Base-by-base conservation (phyloP, 2,329 filamentous ascomycete genomes). In the Alternaria incomplexa region DNA sequence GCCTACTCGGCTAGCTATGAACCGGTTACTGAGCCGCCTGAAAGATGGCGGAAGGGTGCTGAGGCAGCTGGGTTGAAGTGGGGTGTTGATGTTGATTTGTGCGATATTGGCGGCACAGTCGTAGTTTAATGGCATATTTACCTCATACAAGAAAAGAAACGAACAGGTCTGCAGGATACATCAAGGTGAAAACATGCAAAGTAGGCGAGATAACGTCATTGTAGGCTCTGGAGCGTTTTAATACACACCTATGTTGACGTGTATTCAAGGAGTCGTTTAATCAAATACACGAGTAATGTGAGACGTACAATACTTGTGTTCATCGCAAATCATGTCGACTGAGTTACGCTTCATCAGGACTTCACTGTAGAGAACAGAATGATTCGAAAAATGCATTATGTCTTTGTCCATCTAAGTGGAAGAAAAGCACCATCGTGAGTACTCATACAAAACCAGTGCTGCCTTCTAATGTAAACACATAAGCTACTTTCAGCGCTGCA, bases 21-120 rank as follows among this genome's bases (percentile, higher is more conserved):
- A 63, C 83, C 84, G 55, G 84, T 85, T 2, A 79, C 80, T 5
- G 83, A 84, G 65, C 84, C 84, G 40, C 78, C 82, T 7, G 71
- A 76, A 61, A 71, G 82, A 57, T 86, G 83, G 81, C 80, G 74
- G 64, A 79, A 80, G 52, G 80, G 75, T 10, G 82, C 81, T 7
- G 80, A 84, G 65, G 80, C 80, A 30, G 79, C 80, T 32, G 83
- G 76, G 13, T 76, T 80, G 70, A 77, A 67, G 47, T 83, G 74
- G 77, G 76, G 69, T 43, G 69, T 75, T 30, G 78, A 80, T 58
- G 71, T 79, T 55, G 81, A 67, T 44, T 66, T 78, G 66, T 83
- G 82, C 62, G 79, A 83, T 71, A 75, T 86, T 70, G 84, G 84
- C 8, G 83, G 84, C 71, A 85, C 83, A 5, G 77, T 85, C 3